phyloP scores from a whole-genome alignment of 2,329 filamentous ascomycete genomes.

The Camptophora hylomeconis region DNA sequence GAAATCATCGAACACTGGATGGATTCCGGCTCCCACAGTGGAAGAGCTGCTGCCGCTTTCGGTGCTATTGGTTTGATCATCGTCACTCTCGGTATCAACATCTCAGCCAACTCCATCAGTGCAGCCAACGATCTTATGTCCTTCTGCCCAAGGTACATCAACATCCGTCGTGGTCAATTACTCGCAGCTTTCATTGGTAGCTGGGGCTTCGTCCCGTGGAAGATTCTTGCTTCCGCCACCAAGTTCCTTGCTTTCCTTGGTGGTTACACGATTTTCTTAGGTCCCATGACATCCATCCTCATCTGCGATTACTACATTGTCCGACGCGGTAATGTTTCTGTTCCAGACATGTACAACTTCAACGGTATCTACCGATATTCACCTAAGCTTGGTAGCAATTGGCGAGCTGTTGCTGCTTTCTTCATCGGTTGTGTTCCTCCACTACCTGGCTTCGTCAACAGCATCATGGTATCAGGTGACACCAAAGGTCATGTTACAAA shows the following conservation, averaged over 20 bases:
- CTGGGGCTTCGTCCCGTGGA: slow-evolving; percentile 53
- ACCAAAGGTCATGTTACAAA: no score
- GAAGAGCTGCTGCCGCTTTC: slow-evolving; percentile 34
- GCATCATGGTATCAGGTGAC: slow-evolving; percentile 10
- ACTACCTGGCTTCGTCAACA: slow-evolving; percentile 33
- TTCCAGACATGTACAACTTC: slow-evolving; percentile 15
- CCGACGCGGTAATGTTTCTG: slow-evolving; percentile 11
- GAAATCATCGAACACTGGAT: slow-evolving; percentile 11
- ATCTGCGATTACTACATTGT: slow-evolving; percentile 19
- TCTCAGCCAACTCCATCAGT: slow-evolving; percentile 39
- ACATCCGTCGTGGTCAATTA: slow-evolving; percentile 44
- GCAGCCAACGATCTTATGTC: slow-evolving; percentile 45
- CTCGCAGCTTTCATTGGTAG: slow-evolving; percentile 39
- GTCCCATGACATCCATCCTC: slow-evolving; percentile 50
- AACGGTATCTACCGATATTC: slow-evolving; percentile 15
- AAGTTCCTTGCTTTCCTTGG: slow-evolving; percentile 54
- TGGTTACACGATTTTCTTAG: slow-evolving; percentile 53
- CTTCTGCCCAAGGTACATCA: slow-evolving; percentile 41
- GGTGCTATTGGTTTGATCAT: slow-evolving; percentile 36
- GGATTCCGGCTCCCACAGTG: slow-evolving; percentile 8
- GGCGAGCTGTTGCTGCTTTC: slow-evolving; percentile 19
- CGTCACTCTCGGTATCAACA: slow-evolving; percentile 37
- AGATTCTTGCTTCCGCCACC: slow-evolving; percentile 46
- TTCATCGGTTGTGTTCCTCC: slow-evolving; percentile 13
- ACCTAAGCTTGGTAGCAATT: slow-evolving; percentile 30